A percentile compares a stretch with the other conserved stretches of the same genome.
These are phyloP conservation scores for Solanum ossicruentum DNA, from an alignment of 257 asterid genomes.

Conservation along the genomic window DNA sequence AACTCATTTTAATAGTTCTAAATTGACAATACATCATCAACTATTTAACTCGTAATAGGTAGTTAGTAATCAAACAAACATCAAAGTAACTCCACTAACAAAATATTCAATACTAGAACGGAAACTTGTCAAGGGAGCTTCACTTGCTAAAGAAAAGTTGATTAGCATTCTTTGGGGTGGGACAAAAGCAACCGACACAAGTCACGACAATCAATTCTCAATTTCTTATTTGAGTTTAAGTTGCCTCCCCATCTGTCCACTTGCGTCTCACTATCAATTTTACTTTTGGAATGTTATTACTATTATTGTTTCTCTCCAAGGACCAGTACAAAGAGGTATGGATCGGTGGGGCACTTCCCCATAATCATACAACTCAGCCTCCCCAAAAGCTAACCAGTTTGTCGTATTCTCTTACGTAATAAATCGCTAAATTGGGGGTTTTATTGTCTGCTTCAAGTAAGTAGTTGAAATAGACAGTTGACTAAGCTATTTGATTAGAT, in stretches of 20 bases:
- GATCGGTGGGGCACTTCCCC: background rate
- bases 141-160: too few species aligned
- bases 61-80: background rate
- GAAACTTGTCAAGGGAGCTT: too few species aligned
- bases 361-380: background rate
- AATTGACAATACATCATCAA: too few species aligned
- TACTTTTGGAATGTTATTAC: background rate
- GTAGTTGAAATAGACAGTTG: too few species aligned
- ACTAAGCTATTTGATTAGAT: rapidly evolving
- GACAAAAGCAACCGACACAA: background rate
- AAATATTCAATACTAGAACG: too few species aligned
- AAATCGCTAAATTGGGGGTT: too few species aligned
- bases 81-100: background rate
- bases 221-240: background rate
- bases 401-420: too few species aligned
- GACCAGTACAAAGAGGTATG: background rate
- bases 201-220: background rate
- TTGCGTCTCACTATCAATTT: background rate
- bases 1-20: too few species aligned
- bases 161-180: background rate
- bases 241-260: background rate
- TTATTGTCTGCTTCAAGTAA: too few species aligned
- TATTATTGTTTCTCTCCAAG: background rate
- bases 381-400: background rate
- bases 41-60: background rate